These are phyloP conservation scores for Hypoxylon sp. DNA, from an alignment of 2,329 filamentous ascomycete genomes.

Conservation along the genomic window DNA sequence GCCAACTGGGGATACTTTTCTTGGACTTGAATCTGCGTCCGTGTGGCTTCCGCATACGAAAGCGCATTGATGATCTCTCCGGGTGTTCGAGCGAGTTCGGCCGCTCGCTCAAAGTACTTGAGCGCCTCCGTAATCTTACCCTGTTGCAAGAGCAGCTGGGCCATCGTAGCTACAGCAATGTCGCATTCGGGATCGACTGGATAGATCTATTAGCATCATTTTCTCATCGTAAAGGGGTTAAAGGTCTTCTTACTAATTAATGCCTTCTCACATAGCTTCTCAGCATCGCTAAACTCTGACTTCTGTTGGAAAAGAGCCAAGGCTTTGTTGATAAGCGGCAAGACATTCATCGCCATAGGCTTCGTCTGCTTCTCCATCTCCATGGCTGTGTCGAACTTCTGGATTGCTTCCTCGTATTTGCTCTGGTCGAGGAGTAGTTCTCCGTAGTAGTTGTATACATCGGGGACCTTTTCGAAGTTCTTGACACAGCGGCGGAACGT, in stretches of 20 bases:
- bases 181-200: slow-evolving; percentile 99
- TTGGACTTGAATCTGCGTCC: slow-evolving; percentile 92
- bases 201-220: slow-evolving; percentile 47
- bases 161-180: slow-evolving; percentile 98
- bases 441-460: slow-evolving; percentile 99
- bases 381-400: slow-evolving; percentile 98
- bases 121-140: slow-evolving; percentile 96
- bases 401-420: slow-evolving; percentile 93
- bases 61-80: slow-evolving; percentile 96
- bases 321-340: slow-evolving; percentile 98
- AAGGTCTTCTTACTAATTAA: slow-evolving; percentile 79
- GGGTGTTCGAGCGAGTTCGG: slow-evolving; percentile 92
- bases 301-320: slow-evolving; percentile 98
- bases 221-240: background rate
- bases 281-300: slow-evolving; percentile 92
- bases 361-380: slow-evolving; percentile 97
- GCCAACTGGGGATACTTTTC: slow-evolving; percentile 86
- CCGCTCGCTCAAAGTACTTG: slow-evolving; percentile 95
- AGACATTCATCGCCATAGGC: slow-evolving; percentile 95
- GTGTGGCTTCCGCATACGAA: slow-evolving; percentile 94
- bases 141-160: slow-evolving; percentile 94
- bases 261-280: slow-evolving; percentile 96
- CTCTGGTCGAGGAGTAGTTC: slow-evolving; percentile 96
- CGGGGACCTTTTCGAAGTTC: slow-evolving; percentile 95
- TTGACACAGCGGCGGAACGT: slow-evolving; percentile 98